phyloP scores from a whole-genome alignment of 1,284 basidiomycete genomes.

The Trichosporon ovoides region DNA sequence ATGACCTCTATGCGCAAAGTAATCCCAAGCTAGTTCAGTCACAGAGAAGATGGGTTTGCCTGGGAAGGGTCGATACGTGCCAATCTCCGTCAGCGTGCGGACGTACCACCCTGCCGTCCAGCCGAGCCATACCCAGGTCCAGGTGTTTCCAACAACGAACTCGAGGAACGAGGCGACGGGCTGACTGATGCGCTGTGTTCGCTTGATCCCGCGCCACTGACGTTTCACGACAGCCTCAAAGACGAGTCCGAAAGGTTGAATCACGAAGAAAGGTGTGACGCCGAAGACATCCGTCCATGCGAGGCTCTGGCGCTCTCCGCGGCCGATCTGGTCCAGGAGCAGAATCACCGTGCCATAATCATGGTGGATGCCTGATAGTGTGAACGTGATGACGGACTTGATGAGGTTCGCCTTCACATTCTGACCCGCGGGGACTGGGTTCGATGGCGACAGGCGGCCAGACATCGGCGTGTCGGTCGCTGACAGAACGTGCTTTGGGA shows the following conservation, averaged over 20 bases:
- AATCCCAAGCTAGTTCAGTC: conserved; percentile 5
- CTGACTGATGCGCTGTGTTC: background rate
- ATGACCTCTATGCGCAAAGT: background rate
- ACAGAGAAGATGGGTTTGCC: conserved; percentile 1
- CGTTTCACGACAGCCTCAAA: conserved; percentile 33
- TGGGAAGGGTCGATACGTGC: conserved; percentile 21
- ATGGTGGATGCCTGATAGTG: conserved; percentile 37
- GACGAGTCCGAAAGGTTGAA: conserved; percentile 37
- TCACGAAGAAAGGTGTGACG: conserved; percentile 38
- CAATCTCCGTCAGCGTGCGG: conserved; percentile 27
- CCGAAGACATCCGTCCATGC: conserved; percentile 17
- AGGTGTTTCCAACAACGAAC: conserved; percentile 32
- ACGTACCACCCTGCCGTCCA: conserved; percentile 40
- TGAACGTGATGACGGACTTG: conserved; percentile 40
- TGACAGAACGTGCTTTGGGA: background rate
- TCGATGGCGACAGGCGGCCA: background rate
- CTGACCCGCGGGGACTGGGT: background rate
- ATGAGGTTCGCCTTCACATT: conserved; percentile 28
- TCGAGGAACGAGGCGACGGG: conserved; percentile 29
- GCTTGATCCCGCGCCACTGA: conserved; percentile 24
- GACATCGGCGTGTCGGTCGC: conserved; percentile 1
- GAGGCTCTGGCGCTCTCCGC: conserved; percentile 7
- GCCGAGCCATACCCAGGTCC: conserved; percentile 44
- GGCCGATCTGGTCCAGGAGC: conserved; percentile 18
- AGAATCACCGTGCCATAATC: conserved; percentile 30